Evolutionary conservation across 805 yeast species (phyloP).

Genomic region (Kazachstania taianensis): DNA sequence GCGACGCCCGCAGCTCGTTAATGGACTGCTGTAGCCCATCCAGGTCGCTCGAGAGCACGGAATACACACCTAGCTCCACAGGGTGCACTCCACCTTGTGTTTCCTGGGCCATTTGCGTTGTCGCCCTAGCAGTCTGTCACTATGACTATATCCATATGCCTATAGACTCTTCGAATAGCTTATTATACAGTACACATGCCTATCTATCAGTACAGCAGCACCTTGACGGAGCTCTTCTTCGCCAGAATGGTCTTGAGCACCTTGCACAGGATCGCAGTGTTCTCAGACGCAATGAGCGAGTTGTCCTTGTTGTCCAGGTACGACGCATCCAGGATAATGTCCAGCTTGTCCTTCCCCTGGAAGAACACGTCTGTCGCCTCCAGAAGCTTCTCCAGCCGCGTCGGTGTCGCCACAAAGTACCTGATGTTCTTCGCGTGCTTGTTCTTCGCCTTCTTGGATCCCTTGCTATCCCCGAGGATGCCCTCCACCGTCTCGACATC

Average conservation of each 20-base stretch:
- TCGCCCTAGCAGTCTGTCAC: too few relatives aligned
- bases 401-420: conserved; percentile 26
- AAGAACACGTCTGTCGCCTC: conserved; percentile 20
- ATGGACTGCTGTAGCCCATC: conserved; percentile 27
- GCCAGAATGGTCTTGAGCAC: conserved; percentile 19
- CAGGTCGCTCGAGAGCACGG: conserved; percentile 22
- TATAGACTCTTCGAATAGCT: too few relatives aligned
- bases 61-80: conserved; percentile 25
- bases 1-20: conserved; percentile 25
- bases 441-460: not conserved
- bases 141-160: too few relatives aligned
- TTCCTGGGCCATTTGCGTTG: too few relatives aligned
- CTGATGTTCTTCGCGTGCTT: conserved; percentile 8
- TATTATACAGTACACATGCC: too few relatives aligned
- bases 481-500: conserved; percentile 34
- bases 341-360: conserved; percentile 29
- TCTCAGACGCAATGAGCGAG: conserved; percentile 22
- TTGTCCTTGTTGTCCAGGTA: conserved; percentile 26
- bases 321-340: conserved; percentile 28
- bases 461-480: conserved; percentile 3
- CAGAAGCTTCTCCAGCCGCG: conserved; percentile 23
- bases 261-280: conserved; percentile 17
- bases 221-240: conserved; percentile 29
- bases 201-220: conserved; percentile 19
- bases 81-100: conserved; percentile 22